These are phyloP conservation scores for Linanthus parryae DNA, from an alignment of 148 eudicot species.

Conservation along the genomic window DNA sequence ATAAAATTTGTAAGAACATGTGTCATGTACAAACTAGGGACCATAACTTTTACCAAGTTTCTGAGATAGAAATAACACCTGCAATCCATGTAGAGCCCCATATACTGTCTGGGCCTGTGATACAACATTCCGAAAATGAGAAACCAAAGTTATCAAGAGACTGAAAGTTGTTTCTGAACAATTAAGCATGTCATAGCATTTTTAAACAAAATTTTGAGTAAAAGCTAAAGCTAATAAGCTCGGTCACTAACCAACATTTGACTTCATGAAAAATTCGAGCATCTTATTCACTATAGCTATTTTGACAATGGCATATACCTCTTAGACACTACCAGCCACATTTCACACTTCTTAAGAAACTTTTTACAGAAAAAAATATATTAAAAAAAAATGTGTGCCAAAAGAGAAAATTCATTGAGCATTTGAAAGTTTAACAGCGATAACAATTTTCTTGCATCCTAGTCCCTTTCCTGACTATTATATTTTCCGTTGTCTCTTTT, in stretches of 20 bases:
- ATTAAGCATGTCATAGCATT: background rate
- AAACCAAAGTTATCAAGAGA: background rate
- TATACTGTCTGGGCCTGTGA: constrained; percentile 88
- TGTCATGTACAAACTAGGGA: constrained; percentile 1
- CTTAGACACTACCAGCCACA: too few relatives aligned
- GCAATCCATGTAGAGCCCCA: constrained; percentile 89
- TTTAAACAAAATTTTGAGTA: background rate
- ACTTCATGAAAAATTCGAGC: background rate
- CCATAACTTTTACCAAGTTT: constrained; percentile 2
- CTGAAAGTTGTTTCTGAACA: background rate
- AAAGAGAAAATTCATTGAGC: too few relatives aligned
- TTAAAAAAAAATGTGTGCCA: too few relatives aligned
- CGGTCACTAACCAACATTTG: background rate
- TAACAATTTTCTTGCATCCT: too few relatives aligned
- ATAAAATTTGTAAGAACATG: constrained; percentile 4
- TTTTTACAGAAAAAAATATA: too few relatives aligned
- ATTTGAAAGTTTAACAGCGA: too few relatives aligned
- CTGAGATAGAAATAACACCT: constrained; percentile 38
- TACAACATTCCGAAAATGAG: background rate
- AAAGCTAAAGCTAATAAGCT: background rate
- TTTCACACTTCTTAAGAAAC: too few relatives aligned
- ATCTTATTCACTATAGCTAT: too few relatives aligned
- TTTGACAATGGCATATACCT: too few relatives aligned
- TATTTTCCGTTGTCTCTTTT: too few relatives aligned
- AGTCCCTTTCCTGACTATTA: too few relatives aligned